phyloP scores from a whole-genome alignment of 352 stramenopile species.

The Globisporangium viniferum region DNA sequence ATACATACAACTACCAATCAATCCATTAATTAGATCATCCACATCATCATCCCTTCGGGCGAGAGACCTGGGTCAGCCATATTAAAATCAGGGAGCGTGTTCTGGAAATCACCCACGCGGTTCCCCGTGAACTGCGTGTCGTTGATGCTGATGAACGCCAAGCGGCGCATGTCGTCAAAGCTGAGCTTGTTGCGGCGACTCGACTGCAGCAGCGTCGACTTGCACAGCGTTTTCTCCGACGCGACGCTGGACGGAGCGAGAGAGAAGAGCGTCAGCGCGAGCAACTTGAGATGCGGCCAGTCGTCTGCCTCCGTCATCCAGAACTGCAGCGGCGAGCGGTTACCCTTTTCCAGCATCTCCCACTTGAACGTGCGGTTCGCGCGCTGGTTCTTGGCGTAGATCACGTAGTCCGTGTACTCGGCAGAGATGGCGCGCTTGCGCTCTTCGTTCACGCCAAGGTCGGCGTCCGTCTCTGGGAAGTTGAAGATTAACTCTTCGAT shows the following conservation, averaged over 20 bases:
- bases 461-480: slow-evolving; percentile 65
- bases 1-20: not conserved
- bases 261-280: slow-evolving; percentile 77
- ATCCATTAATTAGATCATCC: slow-evolving; percentile 61
- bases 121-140: slow-evolving; percentile 66
- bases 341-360: slow-evolving; percentile 84
- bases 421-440: slow-evolving; percentile 63
- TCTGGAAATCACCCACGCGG: slow-evolving; percentile 48
- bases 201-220: slow-evolving; percentile 56
- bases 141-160: slow-evolving; percentile 83
- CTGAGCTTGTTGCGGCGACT: slow-evolving; percentile 71
- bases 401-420: slow-evolving; percentile 79
- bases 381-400: slow-evolving; percentile 80
- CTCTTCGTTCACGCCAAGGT: slow-evolving; percentile 65
- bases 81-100: slow-evolving; percentile 62
- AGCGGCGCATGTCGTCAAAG: slow-evolving; percentile 67
- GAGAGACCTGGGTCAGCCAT: slow-evolving; percentile 67
- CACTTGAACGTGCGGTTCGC: slow-evolving; percentile 81
- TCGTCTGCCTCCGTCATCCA: slow-evolving; percentile 76
- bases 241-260: slow-evolving; percentile 68
- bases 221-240: slow-evolving; percentile 71
- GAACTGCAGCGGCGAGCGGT: slow-evolving; percentile 72
- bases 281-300: slow-evolving; percentile 73
- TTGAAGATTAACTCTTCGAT: slow-evolving; percentile 85
- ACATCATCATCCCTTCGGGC: slow-evolving; percentile 84